Percentiles rank a stretch among this genome's conserved stretches.
Evolutionary conservation across 2,329 filamentous ascomycete species (phyloP).

Genomic region (Akanthomyces dipterigenus): DNA sequence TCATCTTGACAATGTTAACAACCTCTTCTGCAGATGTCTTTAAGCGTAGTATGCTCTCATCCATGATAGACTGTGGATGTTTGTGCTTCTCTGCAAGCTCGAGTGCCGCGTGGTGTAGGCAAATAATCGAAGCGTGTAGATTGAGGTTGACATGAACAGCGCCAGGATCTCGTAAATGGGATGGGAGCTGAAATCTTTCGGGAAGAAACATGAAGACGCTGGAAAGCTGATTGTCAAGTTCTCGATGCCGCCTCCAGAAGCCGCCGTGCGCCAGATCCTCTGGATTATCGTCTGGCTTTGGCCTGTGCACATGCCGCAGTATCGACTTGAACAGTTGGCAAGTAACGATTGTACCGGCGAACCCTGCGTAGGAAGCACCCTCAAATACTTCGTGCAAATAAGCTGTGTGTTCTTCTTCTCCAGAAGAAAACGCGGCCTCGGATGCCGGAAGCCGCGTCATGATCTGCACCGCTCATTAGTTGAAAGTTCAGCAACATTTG

Average conservation of each 20-base stretch:
- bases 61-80: constrained; percentile 57
- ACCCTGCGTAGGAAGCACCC: constrained; percentile 58
- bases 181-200: constrained; percentile 63
- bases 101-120: constrained; percentile 80
- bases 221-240: constrained; percentile 73
- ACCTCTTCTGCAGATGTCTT: constrained; percentile 79
- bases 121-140: constrained; percentile 81
- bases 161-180: constrained; percentile 60
- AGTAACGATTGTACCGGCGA: constrained; percentile 66
- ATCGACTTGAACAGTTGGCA: constrained; percentile 77
- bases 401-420: constrained; percentile 54
- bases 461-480: constrained; percentile 38
- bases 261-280: constrained; percentile 66
- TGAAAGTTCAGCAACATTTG: not conserved
- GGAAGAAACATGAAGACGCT: constrained; percentile 75
- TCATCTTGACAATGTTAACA: constrained; percentile 72
- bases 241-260: constrained; percentile 81
- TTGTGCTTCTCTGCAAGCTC: constrained; percentile 72
- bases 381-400: constrained; percentile 59
- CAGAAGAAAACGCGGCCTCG: constrained; percentile 67
- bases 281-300: constrained; percentile 61
- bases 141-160: constrained; percentile 82
- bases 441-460: constrained; percentile 72
- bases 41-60: constrained; percentile 65
- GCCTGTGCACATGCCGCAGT: constrained; percentile 70